Conservation (phyloP, 2,329 filamentous ascomycete genomes). For the Alternaria atra region DNA sequence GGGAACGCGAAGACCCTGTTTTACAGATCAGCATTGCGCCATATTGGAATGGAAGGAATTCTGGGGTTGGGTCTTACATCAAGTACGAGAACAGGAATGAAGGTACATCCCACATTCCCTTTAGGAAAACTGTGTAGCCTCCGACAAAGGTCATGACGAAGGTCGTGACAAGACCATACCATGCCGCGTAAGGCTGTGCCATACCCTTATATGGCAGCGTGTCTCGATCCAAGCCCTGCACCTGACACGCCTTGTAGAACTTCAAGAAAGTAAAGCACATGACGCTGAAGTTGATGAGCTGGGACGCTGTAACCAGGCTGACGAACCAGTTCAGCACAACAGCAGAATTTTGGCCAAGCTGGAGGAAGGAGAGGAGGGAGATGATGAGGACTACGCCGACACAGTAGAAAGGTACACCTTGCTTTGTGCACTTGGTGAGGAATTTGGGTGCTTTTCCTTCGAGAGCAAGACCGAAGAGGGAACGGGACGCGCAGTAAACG, state of each 20-base stretch:
- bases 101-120: slow-evolving; percentile 71
- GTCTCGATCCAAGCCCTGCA: slow-evolving; percentile 73
- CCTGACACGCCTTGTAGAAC: slow-evolving; percentile 74
- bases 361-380: slow-evolving; percentile 76
- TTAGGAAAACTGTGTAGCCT: slow-evolving; percentile 79
- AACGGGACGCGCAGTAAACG: slow-evolving; percentile 64
- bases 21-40: background rate
- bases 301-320: slow-evolving; percentile 75
- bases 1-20: slow-evolving; percentile 75
- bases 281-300: slow-evolving; percentile 59
- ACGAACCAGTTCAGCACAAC: slow-evolving; percentile 80
- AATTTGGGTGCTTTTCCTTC: slow-evolving; percentile 64
- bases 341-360: slow-evolving; percentile 73
- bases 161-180: slow-evolving; percentile 69
- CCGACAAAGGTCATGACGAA: slow-evolving; percentile 77
- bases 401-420: slow-evolving; percentile 77
- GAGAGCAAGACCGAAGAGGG: slow-evolving; percentile 63
- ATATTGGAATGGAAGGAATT: background rate
- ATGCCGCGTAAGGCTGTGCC: slow-evolving; percentile 77
- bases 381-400: slow-evolving; percentile 73
- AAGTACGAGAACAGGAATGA: slow-evolving; percentile 74
- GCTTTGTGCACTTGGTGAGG: slow-evolving; percentile 66
- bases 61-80: slow-evolving; percentile 4
- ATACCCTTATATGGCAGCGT: slow-evolving; percentile 74
- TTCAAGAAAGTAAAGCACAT: slow-evolving; percentile 75